Evolutionary conservation across 208 protist genomes (phyloP).

Genomic region (Lotmaria passim): DNA sequence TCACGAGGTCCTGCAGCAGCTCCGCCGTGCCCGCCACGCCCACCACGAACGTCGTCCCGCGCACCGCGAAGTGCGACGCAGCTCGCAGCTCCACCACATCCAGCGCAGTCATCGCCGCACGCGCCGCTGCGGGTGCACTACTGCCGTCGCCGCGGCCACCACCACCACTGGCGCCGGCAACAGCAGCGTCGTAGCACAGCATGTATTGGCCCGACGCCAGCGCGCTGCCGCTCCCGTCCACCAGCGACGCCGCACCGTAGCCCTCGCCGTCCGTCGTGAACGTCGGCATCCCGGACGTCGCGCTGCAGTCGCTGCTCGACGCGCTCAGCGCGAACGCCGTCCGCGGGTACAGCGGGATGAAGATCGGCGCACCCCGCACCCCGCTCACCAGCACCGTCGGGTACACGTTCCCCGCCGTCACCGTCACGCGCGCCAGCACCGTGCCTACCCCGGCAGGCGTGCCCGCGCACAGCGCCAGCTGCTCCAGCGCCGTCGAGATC

Average conservation of each 20-base stretch:
- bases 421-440: slow-evolving; percentile 19
- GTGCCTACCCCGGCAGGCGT: slow-evolving; percentile 41
- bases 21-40: slow-evolving; percentile 44
- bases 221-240: slow-evolving; percentile 14
- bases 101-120: no score
- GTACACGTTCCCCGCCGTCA: slow-evolving; percentile 46
- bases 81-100: slow-evolving; percentile 47
- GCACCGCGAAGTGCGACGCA: slow-evolving; percentile 47
- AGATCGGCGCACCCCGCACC: slow-evolving; percentile 33
- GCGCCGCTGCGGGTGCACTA: no score
- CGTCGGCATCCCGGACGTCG: slow-evolving; percentile 26
- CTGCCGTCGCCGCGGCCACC: no score
- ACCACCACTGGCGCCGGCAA: slow-evolving; percentile 6
- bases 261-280: slow-evolving; percentile 62
- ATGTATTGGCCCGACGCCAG: slow-evolving; percentile 54
- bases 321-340: slow-evolving; percentile 48
- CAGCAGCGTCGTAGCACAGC: slow-evolving; percentile 43
- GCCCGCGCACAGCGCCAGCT: slow-evolving; percentile 44
- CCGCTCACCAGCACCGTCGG: slow-evolving; percentile 59
- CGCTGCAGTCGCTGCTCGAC: slow-evolving; percentile 32
- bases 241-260: slow-evolving; percentile 43
- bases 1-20: slow-evolving; percentile 53
- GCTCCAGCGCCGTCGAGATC: slow-evolving; percentile 27
- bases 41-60: slow-evolving; percentile 53
- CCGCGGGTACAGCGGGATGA: slow-evolving; percentile 47